Evolutionary conservation across 1,284 basidiomycete species (phyloP).

Genomic region (Malassezia pachydermatis): DNA sequence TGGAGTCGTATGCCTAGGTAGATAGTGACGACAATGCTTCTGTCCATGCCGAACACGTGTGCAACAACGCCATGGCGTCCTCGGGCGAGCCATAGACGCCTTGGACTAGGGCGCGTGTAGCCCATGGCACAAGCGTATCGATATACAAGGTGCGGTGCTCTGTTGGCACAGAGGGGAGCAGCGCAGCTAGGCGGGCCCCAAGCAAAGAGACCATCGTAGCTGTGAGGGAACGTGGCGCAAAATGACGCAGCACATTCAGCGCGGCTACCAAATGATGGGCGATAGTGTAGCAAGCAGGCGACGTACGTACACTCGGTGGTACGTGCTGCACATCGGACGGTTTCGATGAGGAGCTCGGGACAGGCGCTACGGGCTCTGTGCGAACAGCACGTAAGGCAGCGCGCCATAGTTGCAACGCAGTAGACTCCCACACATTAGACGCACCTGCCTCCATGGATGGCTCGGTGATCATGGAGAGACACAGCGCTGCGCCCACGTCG

Average conservation of each 20-base stretch:
- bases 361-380: neutral
- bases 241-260: slow-evolving; percentile 12
- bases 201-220: neutral
- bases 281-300: neutral
- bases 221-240: slow-evolving; percentile 6
- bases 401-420: neutral
- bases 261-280: neutral
- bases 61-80: neutral
- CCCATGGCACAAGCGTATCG: slow-evolving; percentile 4
- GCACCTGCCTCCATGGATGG: no score
- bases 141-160: neutral
- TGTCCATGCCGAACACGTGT: neutral
- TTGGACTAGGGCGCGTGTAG: neutral
- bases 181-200: neutral
- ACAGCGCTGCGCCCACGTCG: neutral
- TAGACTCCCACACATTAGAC: neutral
- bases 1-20: slow-evolving; percentile 49
- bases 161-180: neutral
- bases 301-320: neutral
- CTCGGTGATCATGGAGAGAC: neutral
- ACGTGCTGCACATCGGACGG: neutral
- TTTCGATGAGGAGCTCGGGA: neutral
- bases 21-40: no score
- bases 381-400: neutral
- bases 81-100: neutral